phyloP scores from a whole-genome alignment of 768 basidiomycete species.

The Cubamyces lactineus region DNA sequence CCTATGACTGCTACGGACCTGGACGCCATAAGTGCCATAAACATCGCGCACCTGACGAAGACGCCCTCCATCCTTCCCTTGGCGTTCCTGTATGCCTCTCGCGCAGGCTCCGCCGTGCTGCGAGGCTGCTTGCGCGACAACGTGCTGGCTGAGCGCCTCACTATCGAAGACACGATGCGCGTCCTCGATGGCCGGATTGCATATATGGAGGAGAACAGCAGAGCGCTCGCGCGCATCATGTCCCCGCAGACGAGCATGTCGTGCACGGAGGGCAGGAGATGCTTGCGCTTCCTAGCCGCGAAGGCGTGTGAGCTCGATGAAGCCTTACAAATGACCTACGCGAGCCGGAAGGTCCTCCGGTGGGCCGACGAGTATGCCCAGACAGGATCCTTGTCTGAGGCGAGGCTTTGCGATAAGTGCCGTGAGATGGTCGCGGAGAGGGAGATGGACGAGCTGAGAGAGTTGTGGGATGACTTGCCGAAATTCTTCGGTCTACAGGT shows the following conservation, averaged over 20 bases:
- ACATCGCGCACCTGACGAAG: conserved; percentile 17
- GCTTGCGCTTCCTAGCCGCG: not conserved
- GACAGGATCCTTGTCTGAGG: not conserved
- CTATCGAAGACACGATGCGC: not conserved
- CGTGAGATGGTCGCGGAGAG: not conserved
- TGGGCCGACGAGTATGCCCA: not conserved
- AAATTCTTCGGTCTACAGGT: not conserved
- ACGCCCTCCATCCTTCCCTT: conserved; percentile 21
- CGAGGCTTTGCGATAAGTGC: conserved; percentile 4
- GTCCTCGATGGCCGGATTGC: not conserved
- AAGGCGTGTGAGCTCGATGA: not conserved
- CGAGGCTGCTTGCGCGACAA: not conserved
- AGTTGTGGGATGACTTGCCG: not conserved
- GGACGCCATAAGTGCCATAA: conserved; percentile 11
- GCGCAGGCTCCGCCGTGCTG: not conserved
- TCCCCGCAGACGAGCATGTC: not conserved
- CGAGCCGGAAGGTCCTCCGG: no score
- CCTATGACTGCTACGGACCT: not conserved
- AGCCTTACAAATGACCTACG: not conserved
- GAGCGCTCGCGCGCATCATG: conserved; percentile 2
- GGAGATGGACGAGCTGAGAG: not conserved
- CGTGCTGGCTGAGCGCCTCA: not conserved
- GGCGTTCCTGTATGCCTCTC: not conserved
- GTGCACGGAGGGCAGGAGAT: not conserved
- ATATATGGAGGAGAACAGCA: not conserved